Conservation (phyloP, 2,329 filamentous ascomycete genomes). For the Cercospora citrullina region DNA sequence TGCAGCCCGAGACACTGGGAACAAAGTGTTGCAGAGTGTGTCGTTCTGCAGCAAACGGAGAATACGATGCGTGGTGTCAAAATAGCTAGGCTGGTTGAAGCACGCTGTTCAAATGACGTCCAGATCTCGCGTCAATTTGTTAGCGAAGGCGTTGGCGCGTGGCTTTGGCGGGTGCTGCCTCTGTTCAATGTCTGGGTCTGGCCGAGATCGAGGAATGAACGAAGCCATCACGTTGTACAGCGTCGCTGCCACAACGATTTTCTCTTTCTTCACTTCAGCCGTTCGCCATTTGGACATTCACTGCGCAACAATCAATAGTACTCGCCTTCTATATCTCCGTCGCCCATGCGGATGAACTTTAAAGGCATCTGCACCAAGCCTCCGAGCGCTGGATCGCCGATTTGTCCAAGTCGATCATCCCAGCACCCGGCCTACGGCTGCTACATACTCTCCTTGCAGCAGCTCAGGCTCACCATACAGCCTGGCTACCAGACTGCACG, state of each 20-base stretch:
- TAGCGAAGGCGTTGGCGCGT: background rate
- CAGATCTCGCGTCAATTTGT: background rate
- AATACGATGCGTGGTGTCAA: background rate
- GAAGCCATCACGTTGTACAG: background rate
- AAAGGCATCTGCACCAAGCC: constrained; percentile 6
- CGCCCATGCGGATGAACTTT: constrained; percentile 2
- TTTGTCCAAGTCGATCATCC: constrained; percentile 3
- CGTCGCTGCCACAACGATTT: background rate
- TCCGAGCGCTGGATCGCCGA: constrained; percentile 3
- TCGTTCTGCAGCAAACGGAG: background rate
- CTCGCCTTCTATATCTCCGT: constrained; percentile 9
- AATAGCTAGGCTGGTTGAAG: background rate
- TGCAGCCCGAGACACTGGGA: background rate
- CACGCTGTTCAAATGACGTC: background rate
- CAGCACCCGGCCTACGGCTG: constrained; percentile 2
- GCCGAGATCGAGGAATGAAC: background rate
- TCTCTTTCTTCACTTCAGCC: background rate
- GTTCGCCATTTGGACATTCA: background rate
- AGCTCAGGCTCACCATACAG: constrained; percentile 8
- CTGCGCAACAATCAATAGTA: background rate
- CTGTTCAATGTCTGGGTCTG: background rate
- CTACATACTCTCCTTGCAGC: constrained; percentile 10
- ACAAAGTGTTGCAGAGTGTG: background rate
- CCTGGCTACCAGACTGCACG: background rate
- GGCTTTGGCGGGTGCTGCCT: background rate